Percentiles rank a stretch among this genome's conserved stretches.
These are phyloP conservation scores for Martiniozyma asiatica DNA, from an alignment of 1,139 yeast species.

Conservation along the genomic window DNA sequence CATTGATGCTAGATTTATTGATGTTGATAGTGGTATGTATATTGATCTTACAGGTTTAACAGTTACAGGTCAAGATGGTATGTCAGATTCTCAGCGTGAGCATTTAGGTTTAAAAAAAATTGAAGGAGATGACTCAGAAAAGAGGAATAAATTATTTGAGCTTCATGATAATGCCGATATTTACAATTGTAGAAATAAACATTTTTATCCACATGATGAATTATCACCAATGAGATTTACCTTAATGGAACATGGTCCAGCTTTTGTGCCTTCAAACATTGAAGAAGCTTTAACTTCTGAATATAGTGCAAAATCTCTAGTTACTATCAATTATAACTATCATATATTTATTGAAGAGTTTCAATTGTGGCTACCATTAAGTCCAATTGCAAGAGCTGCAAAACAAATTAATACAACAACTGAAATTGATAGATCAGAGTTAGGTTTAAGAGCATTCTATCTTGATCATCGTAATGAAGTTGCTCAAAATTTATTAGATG, in stretches of 20 bases:
- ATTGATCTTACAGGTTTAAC: constrained; percentile 52
- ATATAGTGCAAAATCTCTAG: constrained; percentile 2
- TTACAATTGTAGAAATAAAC: constrained; percentile 37
- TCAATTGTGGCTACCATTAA: constrained; percentile 27
- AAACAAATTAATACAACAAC: neutral
- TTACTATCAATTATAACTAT: neutral
- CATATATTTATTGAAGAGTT: constrained; percentile 2
- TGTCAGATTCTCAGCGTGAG: no score
- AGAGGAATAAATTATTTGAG: constrained; percentile 21
- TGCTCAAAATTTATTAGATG: neutral
- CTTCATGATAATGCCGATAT: constrained; percentile 14
- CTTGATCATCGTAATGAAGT: neutral
- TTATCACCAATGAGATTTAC: constrained; percentile 33
- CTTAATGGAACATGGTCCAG: constrained; percentile 36
- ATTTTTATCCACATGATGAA: constrained; percentile 27
- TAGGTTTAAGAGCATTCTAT: neutral
- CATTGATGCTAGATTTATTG: constrained; percentile 76
- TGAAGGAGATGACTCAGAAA: constrained; percentile 7
- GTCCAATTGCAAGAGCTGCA: constrained; percentile 1
- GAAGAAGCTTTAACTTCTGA: constrained; percentile 19
- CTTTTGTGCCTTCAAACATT: constrained; percentile 39
- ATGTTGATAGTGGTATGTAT: constrained; percentile 62
- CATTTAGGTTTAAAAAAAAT: constrained; percentile 48
- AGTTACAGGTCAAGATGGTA: constrained; percentile 14
- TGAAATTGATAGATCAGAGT: no score